phyloP scores from a whole-genome alignment of 164 flowering plant species.

The Vitis cinerea region DNA sequence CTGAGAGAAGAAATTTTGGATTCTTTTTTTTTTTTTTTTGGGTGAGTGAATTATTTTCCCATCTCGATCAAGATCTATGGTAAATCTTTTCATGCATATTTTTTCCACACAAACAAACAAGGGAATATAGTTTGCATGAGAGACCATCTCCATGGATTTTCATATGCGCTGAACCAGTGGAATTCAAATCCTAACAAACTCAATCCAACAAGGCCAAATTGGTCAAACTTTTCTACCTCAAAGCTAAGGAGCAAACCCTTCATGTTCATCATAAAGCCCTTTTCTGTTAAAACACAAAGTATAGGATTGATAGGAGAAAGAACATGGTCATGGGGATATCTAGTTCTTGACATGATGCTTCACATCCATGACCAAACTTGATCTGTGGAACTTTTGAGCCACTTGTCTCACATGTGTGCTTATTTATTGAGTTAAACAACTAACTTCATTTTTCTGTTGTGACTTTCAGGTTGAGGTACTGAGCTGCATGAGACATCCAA shows the following conservation, averaged over 20 bases:
- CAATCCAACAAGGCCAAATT: not conserved
- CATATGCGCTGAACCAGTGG: no score
- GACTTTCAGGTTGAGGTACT: constrained; percentile 47
- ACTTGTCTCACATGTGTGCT: not conserved
- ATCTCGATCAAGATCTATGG: no score
- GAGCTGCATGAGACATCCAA: constrained; percentile 57
- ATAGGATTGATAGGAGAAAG: not conserved
- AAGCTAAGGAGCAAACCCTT: not conserved
- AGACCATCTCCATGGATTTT: no score
- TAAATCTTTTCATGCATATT: no score
- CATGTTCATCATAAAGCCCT: not conserved
- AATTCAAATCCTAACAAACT: no score
- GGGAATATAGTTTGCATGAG: no score
- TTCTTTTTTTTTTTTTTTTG: not conserved
- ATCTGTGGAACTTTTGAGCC: not conserved
- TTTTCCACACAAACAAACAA: no score
- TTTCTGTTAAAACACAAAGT: not conserved
- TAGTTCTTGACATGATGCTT: not conserved
- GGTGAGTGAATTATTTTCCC: no score
- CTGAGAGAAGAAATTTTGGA: not conserved
- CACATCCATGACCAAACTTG: not conserved
- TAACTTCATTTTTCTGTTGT: not conserved
- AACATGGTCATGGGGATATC: not conserved
- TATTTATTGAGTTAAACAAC: not conserved
- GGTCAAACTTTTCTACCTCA: not conserved